These are phyloP conservation scores for Retiboletus flavoniger DNA, from an alignment of 1,284 basidiomycete genomes.

Conservation along the genomic window DNA sequence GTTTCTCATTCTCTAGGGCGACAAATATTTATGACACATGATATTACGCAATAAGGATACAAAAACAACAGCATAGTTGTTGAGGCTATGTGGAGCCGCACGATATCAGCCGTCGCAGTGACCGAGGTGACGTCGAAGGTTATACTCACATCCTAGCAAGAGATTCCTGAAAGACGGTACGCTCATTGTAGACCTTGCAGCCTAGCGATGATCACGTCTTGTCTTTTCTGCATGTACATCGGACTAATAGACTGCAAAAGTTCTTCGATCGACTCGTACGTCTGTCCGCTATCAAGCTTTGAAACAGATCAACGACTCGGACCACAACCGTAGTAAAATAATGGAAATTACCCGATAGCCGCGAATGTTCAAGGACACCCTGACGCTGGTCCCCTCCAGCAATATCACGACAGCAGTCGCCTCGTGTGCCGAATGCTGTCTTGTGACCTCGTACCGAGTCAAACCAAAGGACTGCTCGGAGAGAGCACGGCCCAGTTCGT, in stretches of 20 bases:
- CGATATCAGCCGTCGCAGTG: constrained; percentile 5
- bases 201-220: constrained; percentile 48
- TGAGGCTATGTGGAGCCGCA: background rate
- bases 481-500: constrained; percentile 55
- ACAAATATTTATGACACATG: background rate
- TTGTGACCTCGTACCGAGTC: constrained; percentile 42
- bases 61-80: background rate
- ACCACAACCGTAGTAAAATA: background rate
- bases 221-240: constrained; percentile 46
- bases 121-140: background rate
- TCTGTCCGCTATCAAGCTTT: constrained; percentile 24
- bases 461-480: constrained; percentile 62
- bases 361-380: constrained; percentile 48
- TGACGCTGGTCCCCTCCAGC: constrained; percentile 51
- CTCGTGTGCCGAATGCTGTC: constrained; percentile 40
- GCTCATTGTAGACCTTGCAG: constrained; percentile 44
- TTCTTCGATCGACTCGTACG: constrained; percentile 57
- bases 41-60: constrained; percentile 18
- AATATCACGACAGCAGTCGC: constrained; percentile 54
- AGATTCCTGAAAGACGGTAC: background rate
- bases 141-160: constrained; percentile 9
- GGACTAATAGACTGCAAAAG: constrained; percentile 54
- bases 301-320: constrained; percentile 8
- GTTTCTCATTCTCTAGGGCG: background rate
- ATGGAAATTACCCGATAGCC: constrained; percentile 49